phyloP scores from a whole-genome alignment of 371 early-diverging fungal genomes.

The Mucor lusitanicus region DNA sequence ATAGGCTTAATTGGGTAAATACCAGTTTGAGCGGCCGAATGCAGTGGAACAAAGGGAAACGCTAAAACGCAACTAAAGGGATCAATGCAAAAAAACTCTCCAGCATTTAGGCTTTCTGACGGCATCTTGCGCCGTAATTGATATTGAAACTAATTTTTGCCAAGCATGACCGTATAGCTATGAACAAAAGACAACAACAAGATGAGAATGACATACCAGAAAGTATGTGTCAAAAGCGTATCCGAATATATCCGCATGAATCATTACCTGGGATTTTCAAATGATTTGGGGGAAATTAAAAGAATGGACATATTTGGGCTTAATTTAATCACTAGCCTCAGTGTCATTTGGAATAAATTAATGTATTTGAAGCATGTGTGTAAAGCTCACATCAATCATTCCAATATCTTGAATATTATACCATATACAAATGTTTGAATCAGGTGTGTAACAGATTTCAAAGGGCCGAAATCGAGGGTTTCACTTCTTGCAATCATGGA shows the following conservation, averaged over 20 bases:
- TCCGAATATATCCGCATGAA: constrained; percentile 3
- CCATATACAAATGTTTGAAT: not conserved
- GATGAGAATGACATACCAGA: not conserved
- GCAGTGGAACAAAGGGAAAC: not conserved
- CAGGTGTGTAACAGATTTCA: not conserved
- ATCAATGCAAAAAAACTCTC: not conserved
- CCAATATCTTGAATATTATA: not conserved
- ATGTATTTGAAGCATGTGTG: not conserved
- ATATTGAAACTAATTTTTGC: not conserved
- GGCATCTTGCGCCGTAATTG: not conserved
- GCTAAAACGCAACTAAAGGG: not conserved
- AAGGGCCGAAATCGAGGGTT: not conserved
- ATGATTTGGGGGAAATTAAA: not conserved
- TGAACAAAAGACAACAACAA: not conserved
- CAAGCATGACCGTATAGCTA: not conserved
- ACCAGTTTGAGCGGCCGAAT: not conserved
- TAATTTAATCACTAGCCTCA: not conserved
- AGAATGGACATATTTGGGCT: not conserved
- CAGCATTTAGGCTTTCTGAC: not conserved
- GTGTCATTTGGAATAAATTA: not conserved
- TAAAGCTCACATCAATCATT: not conserved
- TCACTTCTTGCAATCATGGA: not conserved
- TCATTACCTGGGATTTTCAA: not conserved
- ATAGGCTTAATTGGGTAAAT: not conserved
- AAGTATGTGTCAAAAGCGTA: not conserved